Percentiles rank a stretch among this genome's conserved stretches.
These are phyloP conservation scores for Epichloe bromicola DNA, from an alignment of 2,329 filamentous ascomycete genomes.

Conservation along the genomic window DNA sequence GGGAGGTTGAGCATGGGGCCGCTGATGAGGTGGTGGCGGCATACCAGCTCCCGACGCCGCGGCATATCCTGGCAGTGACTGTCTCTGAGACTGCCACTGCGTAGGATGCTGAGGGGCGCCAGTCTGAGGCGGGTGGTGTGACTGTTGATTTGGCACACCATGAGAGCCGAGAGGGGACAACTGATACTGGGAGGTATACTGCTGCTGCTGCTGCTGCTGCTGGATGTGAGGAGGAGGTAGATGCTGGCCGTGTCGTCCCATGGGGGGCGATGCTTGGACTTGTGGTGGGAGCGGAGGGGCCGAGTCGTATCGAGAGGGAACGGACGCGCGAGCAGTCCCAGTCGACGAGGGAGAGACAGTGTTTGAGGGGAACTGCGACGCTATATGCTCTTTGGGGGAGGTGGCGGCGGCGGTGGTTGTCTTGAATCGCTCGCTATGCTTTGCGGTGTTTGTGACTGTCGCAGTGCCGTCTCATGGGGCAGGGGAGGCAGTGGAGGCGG, in stretches of 20 bases:
- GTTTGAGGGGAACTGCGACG: conserved; percentile 9
- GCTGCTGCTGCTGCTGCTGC: conserved; percentile 4
- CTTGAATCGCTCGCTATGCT: conserved; percentile 19
- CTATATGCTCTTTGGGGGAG: conserved; percentile 23
- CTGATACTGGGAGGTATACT: neutral
- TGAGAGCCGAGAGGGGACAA: neutral
- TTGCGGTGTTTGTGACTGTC: conserved; percentile 21
- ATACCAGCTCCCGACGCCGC: conserved; percentile 4
- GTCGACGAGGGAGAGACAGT: conserved; percentile 15
- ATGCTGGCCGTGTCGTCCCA: conserved; percentile 5
- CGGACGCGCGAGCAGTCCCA: conserved; percentile 6
- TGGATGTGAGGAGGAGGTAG: conserved; percentile 7
- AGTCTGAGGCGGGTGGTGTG: neutral
- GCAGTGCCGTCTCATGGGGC: conserved; percentile 47
- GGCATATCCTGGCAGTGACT: conserved; percentile 8
- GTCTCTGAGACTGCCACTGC: conserved; percentile 9
- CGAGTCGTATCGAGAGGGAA: conserved; percentile 32
- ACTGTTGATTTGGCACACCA: conserved; percentile 1
- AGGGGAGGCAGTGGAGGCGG: conserved; percentile 64
- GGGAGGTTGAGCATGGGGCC: conserved; percentile 5
- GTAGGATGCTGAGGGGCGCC: conserved; percentile 10
- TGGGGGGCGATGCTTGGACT: conserved; percentile 3
- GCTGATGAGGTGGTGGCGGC: conserved; percentile 4
- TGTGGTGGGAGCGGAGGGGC: conserved; percentile 32
- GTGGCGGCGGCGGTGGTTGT: conserved; percentile 44